Conservation (phyloP, 2,329 filamentous ascomycete species). For the Fusarium nanum region DNA sequence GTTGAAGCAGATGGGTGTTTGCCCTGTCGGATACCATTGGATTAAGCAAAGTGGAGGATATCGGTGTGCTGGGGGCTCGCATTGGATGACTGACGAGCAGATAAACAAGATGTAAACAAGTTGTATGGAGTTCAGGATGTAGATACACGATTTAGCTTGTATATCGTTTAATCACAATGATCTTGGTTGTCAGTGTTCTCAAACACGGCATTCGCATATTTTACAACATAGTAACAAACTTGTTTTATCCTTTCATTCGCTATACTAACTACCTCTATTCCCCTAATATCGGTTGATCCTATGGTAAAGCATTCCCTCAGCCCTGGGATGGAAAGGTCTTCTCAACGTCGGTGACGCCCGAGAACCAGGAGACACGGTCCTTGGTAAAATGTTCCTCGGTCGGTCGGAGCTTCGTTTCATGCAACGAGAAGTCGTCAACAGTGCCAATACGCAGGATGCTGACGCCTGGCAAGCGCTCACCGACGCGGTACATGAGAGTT, state of each 20-base stretch:
- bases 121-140: not conserved
- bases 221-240: not conserved
- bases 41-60: slow-evolving; percentile 69
- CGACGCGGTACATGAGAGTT: not conserved
- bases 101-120: slow-evolving; percentile 15
- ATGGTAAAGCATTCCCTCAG: not conserved
- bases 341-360: not conserved
- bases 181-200: not conserved
- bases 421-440: not conserved
- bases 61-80: slow-evolving; percentile 70
- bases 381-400: not conserved
- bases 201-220: not conserved
- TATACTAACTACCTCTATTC: not conserved
- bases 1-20: slow-evolving; percentile 65
- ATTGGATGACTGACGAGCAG: slow-evolving; percentile 55
- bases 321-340: not conserved
- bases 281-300: not conserved
- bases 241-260: not conserved
- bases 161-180: not conserved
- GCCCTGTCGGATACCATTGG: slow-evolving; percentile 69
- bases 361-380: not conserved
- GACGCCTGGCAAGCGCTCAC: not conserved
- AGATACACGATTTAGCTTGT: not conserved
- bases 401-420: not conserved
- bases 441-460: not conserved